Base-by-base conservation (phyloP, 1,284 basidiomycete species). In the Lentinula novae-zelandiae region DNA sequence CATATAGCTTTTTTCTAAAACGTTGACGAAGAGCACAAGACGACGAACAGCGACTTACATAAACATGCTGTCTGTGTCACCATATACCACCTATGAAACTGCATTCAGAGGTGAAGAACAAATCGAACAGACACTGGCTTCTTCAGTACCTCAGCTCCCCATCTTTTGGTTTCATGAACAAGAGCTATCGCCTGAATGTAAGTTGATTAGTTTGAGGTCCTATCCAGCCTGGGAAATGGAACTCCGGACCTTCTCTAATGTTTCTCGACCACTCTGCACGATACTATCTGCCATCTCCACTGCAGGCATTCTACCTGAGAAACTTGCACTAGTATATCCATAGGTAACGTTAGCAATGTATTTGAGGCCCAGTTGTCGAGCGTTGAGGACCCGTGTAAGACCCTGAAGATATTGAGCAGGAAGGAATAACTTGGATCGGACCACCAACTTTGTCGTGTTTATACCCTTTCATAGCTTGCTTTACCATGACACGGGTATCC, bases 261-360 rank as follows among this genome's bases (percentile, higher is more conserved):
- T 98, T 75, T 98, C 96, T 42, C 96, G 82, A 1, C 96, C 96
- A 20, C 87, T 95, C 75, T 98, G 96, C 0, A 99, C 96, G 65
- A 99, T 98, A 60, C 94, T 94, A 70, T 99, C 96, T 0, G 96
- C 97, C 44, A 99, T 93, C 75, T 98, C 96, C 17, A 98, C 96
- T 20, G 93, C 95, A 17, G 97, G 96, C 97, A 99, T 99, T 53
- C 96, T 82, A 2, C 97, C 96, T 15, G 95, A 98, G 69, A 88
- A 98, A 1, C 90, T 90, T 0, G 96, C 96, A 62, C 89, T 85
- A 0, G 95, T 98, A 72, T 99, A 99, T 0, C 96, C 96, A 69
- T 98, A 98, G 0, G 93, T 95, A 40, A 96, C 95, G 69, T 96
- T 95, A 62, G 86, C 85, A 52, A 89, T 92, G 65, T 89, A 92